Conservation (phyloP, 441 rosid species). For the Cnidoscolus chayamansa region DNA sequence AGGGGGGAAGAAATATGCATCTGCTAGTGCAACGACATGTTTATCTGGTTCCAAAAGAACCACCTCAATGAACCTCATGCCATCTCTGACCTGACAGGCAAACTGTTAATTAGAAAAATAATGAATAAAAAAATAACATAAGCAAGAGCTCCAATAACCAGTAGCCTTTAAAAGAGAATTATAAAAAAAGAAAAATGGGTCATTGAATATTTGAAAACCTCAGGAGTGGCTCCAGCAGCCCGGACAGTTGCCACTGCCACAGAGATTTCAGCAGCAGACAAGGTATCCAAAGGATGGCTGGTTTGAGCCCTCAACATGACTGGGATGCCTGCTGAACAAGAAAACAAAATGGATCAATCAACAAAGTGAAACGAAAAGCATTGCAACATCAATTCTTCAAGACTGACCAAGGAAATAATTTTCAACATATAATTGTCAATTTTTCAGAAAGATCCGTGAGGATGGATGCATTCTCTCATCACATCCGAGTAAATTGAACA, state of each 20-base stretch:
- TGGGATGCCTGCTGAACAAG: conserved; percentile 43
- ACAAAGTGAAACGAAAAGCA: background rate
- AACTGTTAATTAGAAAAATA: conserved; percentile 15
- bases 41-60: conserved; percentile 73
- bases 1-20: conserved; percentile 89
- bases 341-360: conserved; percentile 21
- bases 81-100: conserved; percentile 63
- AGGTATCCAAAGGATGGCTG: conserved; percentile 78
- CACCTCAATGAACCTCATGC: conserved; percentile 83
- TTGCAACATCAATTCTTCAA: conserved; percentile 2
- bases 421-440: background rate
- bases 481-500: background rate
- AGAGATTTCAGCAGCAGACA: conserved; percentile 76
- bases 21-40: conserved; percentile 73
- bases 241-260: conserved; percentile 86
- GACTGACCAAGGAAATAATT: background rate
- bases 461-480: background rate
- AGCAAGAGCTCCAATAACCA: background rate
- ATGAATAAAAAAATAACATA: no score
- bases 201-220: conserved; percentile 41
- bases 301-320: conserved; percentile 69
- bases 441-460: background rate
- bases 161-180: background rate
- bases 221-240: conserved; percentile 89
- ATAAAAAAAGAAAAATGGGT: background rate